Evolutionary conservation across 2,329 filamentous ascomycete genomes (phyloP).

Genomic region (Colletotrichum cereale): DNA sequence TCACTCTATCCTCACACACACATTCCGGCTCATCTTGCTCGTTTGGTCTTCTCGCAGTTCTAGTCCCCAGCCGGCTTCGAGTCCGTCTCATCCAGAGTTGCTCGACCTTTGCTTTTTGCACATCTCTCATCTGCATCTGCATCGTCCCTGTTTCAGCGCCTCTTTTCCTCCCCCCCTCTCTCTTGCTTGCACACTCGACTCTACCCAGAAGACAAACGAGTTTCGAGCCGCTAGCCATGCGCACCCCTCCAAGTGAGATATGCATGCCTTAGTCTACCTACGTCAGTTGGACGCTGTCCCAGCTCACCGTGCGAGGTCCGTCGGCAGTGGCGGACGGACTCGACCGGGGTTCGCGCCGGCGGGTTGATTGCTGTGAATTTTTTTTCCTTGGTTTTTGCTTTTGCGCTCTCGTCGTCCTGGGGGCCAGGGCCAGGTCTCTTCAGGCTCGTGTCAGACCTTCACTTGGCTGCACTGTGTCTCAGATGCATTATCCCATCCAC

Average conservation of each 20-base stretch:
- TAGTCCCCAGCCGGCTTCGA: slow-evolving; percentile 18
- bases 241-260: slow-evolving; percentile 11
- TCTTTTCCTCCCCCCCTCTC: slow-evolving; percentile 27
- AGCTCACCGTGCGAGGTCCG: slow-evolving; percentile 13
- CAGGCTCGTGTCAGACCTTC: slow-evolving; percentile 29
- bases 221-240: slow-evolving; percentile 29
- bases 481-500: slow-evolving; percentile 19
- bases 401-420: neutral
- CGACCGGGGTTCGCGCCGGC: slow-evolving; percentile 26
- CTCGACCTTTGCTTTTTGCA: slow-evolving; percentile 37
- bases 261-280: slow-evolving; percentile 35
- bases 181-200: neutral
- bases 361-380: neutral
- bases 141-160: slow-evolving; percentile 39
- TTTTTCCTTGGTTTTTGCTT: slow-evolving; percentile 20
- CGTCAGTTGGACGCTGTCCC: slow-evolving; percentile 23
- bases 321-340: neutral
- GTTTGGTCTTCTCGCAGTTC: slow-evolving; percentile 37
- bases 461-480: slow-evolving; percentile 34
- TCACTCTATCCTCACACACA: neutral
- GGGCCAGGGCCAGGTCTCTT: slow-evolving; percentile 11
- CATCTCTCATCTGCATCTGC: slow-evolving; percentile 35
- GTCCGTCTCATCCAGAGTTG: slow-evolving; percentile 31
- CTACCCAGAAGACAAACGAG: slow-evolving; percentile 3
- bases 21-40: slow-evolving; percentile 29